Evolutionary conservation across 2,329 filamentous ascomycete species (phyloP).

Genomic region (Berkeleyomyces basicola): DNA sequence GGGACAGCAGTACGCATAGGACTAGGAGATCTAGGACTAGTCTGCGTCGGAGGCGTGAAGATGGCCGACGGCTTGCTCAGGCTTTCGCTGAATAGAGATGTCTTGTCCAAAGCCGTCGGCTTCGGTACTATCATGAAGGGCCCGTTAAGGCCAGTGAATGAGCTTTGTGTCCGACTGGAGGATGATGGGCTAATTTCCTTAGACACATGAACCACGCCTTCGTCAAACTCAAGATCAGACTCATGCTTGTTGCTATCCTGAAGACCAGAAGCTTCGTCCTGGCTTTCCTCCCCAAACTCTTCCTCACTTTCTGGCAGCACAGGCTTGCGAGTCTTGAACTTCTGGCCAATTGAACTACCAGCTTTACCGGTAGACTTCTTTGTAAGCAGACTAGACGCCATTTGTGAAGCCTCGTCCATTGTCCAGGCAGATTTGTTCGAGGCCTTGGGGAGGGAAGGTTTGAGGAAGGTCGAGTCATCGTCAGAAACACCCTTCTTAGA

Average conservation of each 20-base stretch:
- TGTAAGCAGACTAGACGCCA: conserved; percentile 25
- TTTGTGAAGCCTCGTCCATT: conserved; percentile 21
- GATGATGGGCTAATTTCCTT: conserved; percentile 38
- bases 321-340: conserved; percentile 1
- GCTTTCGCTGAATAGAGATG: conserved; percentile 5
- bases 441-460: conserved; percentile 4
- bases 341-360: conserved; percentile 3
- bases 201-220: conserved; percentile 48
- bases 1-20: conserved; percentile 46
- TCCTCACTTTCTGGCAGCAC: conserved; percentile 21
- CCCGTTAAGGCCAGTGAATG: conserved; percentile 34
- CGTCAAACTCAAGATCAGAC: conserved; percentile 32
- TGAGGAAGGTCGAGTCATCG: conserved; percentile 9
- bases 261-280: conserved; percentile 24
- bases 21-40: conserved; percentile 57
- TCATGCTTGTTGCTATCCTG: conserved; percentile 29
- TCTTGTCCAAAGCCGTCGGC: conserved; percentile 4
- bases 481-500: conserved; percentile 12
- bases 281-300: conserved; percentile 25
- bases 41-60: conserved; percentile 31
- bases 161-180: conserved; percentile 37
- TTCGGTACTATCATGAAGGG: conserved; percentile 29
- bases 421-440: conserved; percentile 14
- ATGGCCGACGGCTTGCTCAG: not conserved
- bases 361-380: conserved; percentile 15